phyloP scores from a whole-genome alignment of 1,284 basidiomycete species.

The Coniferiporia sulphurascens region DNA sequence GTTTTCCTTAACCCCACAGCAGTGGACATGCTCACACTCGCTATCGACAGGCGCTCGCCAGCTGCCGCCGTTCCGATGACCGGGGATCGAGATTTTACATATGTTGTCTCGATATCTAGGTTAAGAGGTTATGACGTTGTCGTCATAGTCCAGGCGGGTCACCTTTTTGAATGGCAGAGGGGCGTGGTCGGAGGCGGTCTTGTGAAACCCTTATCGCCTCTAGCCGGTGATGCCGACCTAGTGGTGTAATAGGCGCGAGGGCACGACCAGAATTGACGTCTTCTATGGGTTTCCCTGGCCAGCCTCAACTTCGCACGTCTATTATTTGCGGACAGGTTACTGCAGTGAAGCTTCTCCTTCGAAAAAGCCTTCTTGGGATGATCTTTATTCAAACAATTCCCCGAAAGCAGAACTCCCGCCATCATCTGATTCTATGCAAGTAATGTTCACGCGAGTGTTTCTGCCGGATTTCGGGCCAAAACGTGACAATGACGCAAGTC shows the following conservation, averaged over 20 bases:
- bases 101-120: slow-evolving; percentile 49
- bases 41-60: slow-evolving; percentile 49
- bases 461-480: too few species aligned
- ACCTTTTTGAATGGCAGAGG: slow-evolving; percentile 13
- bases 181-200: slow-evolving; percentile 1
- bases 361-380: not conserved
- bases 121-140: slow-evolving; percentile 49
- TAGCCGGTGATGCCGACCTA: not conserved
- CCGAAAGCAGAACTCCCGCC: not conserved
- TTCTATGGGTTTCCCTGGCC: not conserved
- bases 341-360: not conserved
- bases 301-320: slow-evolving; percentile 26
- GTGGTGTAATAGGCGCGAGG: not conserved
- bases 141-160: slow-evolving; percentile 29
- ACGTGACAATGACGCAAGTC: too few species aligned
- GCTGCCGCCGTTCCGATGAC: slow-evolving; percentile 51
- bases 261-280: not conserved
- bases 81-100: slow-evolving; percentile 56
- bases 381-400: not conserved
- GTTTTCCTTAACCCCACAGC: not conserved
- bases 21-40: slow-evolving; percentile 60
- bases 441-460: too few species aligned
- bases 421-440: slow-evolving; percentile 13
- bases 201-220: not conserved
- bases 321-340: slow-evolving; percentile 36